Conservation (phyloP, 1,139 yeast genomes). For the Tardiomyces blankii region DNA sequence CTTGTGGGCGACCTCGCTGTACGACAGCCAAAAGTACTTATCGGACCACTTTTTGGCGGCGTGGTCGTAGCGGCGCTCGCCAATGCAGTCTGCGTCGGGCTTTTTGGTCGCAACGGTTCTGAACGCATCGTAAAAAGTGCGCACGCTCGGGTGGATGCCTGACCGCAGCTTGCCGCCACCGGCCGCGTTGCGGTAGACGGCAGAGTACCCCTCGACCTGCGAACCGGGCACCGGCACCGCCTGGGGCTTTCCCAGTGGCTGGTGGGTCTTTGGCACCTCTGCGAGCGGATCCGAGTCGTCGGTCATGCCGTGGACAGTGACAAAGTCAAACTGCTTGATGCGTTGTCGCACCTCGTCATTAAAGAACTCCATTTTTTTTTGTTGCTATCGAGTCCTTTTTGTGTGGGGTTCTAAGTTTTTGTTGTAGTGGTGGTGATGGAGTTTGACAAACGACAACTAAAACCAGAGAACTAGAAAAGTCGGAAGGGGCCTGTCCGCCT, state of each 20-base stretch:
- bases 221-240: conserved; percentile 38
- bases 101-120: conserved; percentile 29
- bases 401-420: background rate
- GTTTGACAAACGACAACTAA: too few relatives aligned
- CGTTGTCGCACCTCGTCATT: conserved; percentile 6
- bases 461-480: background rate
- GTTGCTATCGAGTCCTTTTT: background rate
- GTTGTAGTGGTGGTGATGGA: too few relatives aligned
- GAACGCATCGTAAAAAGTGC: conserved; percentile 41
- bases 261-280: background rate
- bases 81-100: conserved; percentile 38
- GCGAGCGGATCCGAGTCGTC: conserved; percentile 1
- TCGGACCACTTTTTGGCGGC: conserved; percentile 34
- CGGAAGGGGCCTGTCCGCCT: background rate
- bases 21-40: conserved; percentile 40
- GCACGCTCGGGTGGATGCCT: conserved; percentile 39
- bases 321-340: conserved; percentile 5
- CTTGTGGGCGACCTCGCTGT: conserved; percentile 31
- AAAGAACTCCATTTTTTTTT: conserved; percentile 1
- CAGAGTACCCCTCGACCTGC: conserved; percentile 38
- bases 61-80: conserved; percentile 35
- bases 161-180: conserved; percentile 31
- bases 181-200: conserved; percentile 39
- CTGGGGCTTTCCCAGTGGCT: conserved; percentile 17
- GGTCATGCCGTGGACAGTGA: conserved; percentile 2